Evolutionary conservation across 441 rosid species (phyloP).

Genomic region (Populus hybrid): DNA sequence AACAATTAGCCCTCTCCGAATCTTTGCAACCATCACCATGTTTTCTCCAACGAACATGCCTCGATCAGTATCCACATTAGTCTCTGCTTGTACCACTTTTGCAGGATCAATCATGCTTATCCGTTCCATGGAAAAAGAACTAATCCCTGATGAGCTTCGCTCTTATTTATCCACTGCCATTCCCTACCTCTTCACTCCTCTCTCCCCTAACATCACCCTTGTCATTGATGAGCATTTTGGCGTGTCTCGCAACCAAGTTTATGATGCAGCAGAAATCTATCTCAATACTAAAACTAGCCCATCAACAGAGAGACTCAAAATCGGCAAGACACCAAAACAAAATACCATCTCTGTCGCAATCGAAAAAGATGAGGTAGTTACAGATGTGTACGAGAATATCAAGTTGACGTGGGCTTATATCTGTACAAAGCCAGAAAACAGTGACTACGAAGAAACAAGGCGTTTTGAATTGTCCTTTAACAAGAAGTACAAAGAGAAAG

Average conservation of each 20-base stretch:
- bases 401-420: conserved; percentile 46
- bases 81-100: conserved; percentile 51
- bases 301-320: conserved; percentile 39
- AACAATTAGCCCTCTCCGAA: too few species aligned
- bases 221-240: conserved; percentile 57
- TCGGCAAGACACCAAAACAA: conserved; percentile 51
- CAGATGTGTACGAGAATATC: conserved; percentile 43
- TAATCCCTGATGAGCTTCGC: conserved; percentile 36
- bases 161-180: conserved; percentile 26
- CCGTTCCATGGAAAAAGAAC: conserved; percentile 42
- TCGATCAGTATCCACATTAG: conserved; percentile 31
- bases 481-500: conserved; percentile 40
- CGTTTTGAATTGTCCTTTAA: conserved; percentile 49
- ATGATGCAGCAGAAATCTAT: conserved; percentile 51
- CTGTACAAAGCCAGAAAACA: conserved; percentile 23
- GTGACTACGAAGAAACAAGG: conserved; percentile 21
- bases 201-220: conserved; percentile 49
- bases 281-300: conserved; percentile 41
- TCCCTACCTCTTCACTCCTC: conserved; percentile 31
- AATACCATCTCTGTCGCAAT: conserved; percentile 31
- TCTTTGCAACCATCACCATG: conserved; percentile 15
- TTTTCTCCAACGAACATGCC: conserved; percentile 30
- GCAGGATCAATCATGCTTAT: conserved; percentile 46
- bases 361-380: conserved; percentile 47
- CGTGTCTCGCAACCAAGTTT: conserved; percentile 49